Evolutionary conservation across 2,329 filamentous ascomycete species (phyloP), one percentile per base, ranked within the genome.

Genomic region (Fusarium sp.): DNA sequence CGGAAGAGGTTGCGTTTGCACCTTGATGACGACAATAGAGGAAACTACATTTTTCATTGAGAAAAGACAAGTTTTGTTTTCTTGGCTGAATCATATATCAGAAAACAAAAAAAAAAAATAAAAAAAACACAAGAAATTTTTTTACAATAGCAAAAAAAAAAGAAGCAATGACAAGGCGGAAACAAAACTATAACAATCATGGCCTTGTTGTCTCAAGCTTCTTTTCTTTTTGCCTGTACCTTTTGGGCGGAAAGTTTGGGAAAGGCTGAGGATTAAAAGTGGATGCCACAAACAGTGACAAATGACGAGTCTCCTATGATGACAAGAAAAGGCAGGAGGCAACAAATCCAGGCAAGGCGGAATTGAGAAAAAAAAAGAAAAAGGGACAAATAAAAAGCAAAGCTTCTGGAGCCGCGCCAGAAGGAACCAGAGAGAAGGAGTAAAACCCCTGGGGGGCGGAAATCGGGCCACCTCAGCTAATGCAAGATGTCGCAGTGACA

Each of bases 401-500:
- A 48, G 50, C 35, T 69, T 76, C 75, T 71, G 64, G 75, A 68
- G 66, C 62, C 23, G 58, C 70, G 58, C 57, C 66, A 72, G 70
- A 77, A 75, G 59, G 41, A 66, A 48, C 27, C 30, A 32, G 30
- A 68, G 25, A 30, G 27, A 30, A 30, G 9, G 27, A 30, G 27
- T 30, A 7, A 30, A 41, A 11, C 34, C 58, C 52, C 71, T 61
- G 27, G 35, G 35, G 43, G 35, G 60, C 45, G 67, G 54, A 65
- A 52, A 71, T 71, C 66, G 69, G 35, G 69, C 69, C 69, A 69
- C 69, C 58, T 64, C 68, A 74, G 68, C 73, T 74, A 74, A 77
- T 77, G 75, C 75, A 76, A 72, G 71, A 77, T 77, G 75, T 48
- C 23, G 69, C 73, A 67, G 67, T 77, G 75, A 77, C 75, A 77